Conservation (phyloP, 805 yeast genomes). For the Candida ascalaphidarum region DNA sequence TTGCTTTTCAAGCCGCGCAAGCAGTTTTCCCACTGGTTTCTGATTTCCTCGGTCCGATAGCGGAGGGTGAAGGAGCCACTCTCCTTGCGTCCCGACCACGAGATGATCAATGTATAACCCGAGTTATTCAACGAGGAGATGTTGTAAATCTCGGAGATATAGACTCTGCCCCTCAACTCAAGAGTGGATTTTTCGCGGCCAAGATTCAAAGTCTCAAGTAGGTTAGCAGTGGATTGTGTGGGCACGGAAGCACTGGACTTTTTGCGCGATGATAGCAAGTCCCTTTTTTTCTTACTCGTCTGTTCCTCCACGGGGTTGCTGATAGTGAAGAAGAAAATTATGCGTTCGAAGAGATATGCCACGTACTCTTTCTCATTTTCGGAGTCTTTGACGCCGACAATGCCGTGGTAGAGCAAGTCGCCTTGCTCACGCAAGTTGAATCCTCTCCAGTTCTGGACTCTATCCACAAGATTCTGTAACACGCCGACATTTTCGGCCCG, state of each 20-base stretch:
- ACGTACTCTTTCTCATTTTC: conserved; percentile 80
- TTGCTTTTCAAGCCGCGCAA: conserved; percentile 40
- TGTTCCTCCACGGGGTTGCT: conserved; percentile 4
- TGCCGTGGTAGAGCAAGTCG: conserved; percentile 68
- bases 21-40: conserved; percentile 75
- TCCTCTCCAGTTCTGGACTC: conserved; percentile 90
- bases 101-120: conserved; percentile 56
- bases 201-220: conserved; percentile 24
- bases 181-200: conserved; percentile 19
- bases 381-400: conserved; percentile 58
- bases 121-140: conserved; percentile 25
- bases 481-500: conserved; percentile 76
- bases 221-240: conserved; percentile 24
- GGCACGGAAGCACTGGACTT: conserved; percentile 39
- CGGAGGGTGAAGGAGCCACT: conserved; percentile 78
- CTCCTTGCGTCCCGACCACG: conserved; percentile 83
- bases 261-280: conserved; percentile 39
- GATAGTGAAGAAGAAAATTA: conserved; percentile 41
- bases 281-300: conserved; percentile 25
- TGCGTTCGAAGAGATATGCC: conserved; percentile 76
- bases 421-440: conserved; percentile 76
- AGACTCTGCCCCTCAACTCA: conserved; percentile 75
- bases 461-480: conserved; percentile 56
- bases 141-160: conserved; percentile 54
- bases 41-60: conserved; percentile 74